phyloP scores from a whole-genome alignment of 345 rosid species.

The Melaleuca alternifolia region DNA sequence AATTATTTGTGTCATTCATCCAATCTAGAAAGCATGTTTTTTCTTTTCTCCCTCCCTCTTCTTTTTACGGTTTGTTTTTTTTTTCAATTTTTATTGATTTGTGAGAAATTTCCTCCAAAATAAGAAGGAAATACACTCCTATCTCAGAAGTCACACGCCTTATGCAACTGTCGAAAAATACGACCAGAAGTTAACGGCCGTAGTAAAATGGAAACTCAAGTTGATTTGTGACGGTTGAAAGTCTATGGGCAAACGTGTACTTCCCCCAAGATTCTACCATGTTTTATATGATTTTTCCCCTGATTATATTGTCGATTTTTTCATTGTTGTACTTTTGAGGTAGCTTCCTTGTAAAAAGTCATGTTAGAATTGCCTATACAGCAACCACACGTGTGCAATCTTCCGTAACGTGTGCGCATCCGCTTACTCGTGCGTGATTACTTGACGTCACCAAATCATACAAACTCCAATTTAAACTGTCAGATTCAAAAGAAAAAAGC shows the following conservation, averaged over 20 bases:
- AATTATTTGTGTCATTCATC: too few species aligned
- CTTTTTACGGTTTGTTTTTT: fast-evolving
- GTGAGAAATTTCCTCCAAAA: not conserved
- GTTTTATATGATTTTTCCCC: not conserved
- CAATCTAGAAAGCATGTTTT: not conserved
- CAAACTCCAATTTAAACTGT: not conserved
- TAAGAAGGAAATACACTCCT: fast-evolving
- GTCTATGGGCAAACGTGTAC: not conserved
- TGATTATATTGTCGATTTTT: not conserved
- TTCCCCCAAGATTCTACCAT: fast-evolving
- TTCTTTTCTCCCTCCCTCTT: not conserved
- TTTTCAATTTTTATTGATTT: not conserved
- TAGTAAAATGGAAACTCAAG: not conserved
- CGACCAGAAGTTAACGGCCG: fast-evolving
- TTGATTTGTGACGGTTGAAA: not conserved
- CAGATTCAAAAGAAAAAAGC: not conserved
- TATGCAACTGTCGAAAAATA: too few species aligned
- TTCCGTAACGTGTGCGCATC: not conserved
- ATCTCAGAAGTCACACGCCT: not conserved
- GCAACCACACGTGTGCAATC: not conserved
- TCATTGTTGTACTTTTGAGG: not conserved
- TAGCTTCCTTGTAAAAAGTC: not conserved
- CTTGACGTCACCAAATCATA: not conserved
- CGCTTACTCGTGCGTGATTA: not conserved
- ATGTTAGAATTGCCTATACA: not conserved